Evolutionary conservation across 495 filamentous ascomycete species (phyloP).

Genomic region (Annulohypoxylon stygium): DNA sequence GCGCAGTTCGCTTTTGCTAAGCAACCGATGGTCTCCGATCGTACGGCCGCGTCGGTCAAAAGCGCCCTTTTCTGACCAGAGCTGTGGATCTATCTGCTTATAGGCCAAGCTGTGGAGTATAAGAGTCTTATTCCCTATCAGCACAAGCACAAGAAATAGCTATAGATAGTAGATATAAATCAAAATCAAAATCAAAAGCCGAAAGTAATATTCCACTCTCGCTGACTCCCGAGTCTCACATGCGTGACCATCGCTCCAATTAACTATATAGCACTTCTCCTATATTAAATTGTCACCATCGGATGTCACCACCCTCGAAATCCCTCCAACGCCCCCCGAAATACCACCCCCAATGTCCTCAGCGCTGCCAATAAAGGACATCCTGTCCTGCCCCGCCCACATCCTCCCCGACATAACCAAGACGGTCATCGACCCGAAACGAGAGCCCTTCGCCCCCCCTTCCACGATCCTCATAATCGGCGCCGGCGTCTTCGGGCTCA

Average conservation of each 20-base stretch:
- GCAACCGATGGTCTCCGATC: background rate
- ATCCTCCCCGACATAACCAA: conserved; percentile 18
- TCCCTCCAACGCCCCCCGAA: background rate
- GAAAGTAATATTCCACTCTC: background rate
- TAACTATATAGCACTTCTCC: background rate
- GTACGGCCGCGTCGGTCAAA: conserved; percentile 11
- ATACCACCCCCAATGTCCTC: background rate
- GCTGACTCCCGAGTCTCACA: background rate
- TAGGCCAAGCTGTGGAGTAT: background rate
- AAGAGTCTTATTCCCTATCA: background rate
- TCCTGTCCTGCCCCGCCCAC: conserved; percentile 14
- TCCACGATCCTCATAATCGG: conserved; percentile 79
- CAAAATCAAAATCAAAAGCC: background rate
- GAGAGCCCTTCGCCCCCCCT: conserved; percentile 43
- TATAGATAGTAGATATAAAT: background rate
- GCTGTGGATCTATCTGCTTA: background rate
- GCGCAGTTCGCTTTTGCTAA: background rate
- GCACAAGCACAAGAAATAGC: background rate
- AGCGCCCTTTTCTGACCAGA: conserved; percentile 19
- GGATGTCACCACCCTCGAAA: background rate
- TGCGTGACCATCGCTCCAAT: background rate
- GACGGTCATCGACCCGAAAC: conserved; percentile 11
- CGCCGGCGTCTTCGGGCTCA: conserved; percentile 81
- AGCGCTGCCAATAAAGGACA: background rate
- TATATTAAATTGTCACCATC: conserved; percentile 13